Evolutionary conservation across 352 stramenopile genomes (phyloP).

Genomic region (Thalassiosira ordinaria): DNA sequence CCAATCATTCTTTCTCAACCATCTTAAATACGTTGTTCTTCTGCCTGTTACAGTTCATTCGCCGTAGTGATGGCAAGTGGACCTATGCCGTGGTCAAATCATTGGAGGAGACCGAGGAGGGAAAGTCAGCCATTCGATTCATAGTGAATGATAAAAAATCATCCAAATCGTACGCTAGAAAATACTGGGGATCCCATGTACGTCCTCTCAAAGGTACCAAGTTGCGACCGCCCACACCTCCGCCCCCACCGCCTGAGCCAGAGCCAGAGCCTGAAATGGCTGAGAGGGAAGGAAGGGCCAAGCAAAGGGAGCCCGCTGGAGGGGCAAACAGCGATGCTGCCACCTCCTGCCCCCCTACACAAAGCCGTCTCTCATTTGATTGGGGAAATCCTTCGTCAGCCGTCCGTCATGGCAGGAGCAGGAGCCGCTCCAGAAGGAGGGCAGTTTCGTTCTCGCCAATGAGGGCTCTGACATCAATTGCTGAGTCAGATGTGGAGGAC

Average conservation of each 20-base stretch:
- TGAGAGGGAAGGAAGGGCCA: slow-evolving; percentile 33
- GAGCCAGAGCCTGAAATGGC: slow-evolving; percentile 1
- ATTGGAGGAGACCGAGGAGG: slow-evolving; percentile 38
- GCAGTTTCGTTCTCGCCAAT: slow-evolving; percentile 50
- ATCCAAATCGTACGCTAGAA: slow-evolving; percentile 58
- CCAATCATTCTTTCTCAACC: too few species aligned
- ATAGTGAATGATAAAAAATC: slow-evolving; percentile 47
- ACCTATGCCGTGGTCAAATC: slow-evolving; percentile 54
- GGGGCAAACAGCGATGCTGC: too few species aligned
- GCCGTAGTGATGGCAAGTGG: slow-evolving; percentile 56
- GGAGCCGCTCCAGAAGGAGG: slow-evolving; percentile 44
- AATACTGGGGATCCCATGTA: slow-evolving; percentile 55
- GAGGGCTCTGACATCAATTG: slow-evolving; percentile 49
- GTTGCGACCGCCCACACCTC: neutral
- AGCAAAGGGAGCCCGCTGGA: slow-evolving; percentile 44
- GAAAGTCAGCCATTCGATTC: slow-evolving; percentile 46
- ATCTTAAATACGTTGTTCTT: too few species aligned
- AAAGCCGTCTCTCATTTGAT: slow-evolving; percentile 38
- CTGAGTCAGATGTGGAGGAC: slow-evolving; percentile 46
- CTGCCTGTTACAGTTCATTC: too few species aligned
- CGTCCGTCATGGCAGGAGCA: slow-evolving; percentile 29
- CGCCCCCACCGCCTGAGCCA: neutral
- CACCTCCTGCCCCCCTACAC: slow-evolving; percentile 40
- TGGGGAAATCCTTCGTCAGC: slow-evolving; percentile 1
- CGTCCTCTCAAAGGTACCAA: slow-evolving; percentile 35